Base-by-base conservation (phyloP, 192 early-diverging fungal genomes). In the Linnemannia exigua region DNA sequence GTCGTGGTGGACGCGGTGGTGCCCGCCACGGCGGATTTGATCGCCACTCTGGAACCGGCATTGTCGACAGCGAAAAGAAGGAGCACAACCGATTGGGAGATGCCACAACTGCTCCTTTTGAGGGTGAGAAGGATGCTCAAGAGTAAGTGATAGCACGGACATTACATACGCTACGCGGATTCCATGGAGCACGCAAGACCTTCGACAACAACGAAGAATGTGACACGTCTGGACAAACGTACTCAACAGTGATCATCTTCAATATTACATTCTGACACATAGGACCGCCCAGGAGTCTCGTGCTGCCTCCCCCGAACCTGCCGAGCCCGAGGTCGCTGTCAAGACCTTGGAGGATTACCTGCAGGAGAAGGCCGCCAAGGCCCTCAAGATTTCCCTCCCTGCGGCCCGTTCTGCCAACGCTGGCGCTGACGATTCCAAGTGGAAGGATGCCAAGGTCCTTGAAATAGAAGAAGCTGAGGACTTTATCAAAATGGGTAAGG, bases 291-390 rank as follows among this genome's bases (percentile, higher is more conserved):
- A 82, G 75, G 88, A 87, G 76, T 37, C 83, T 81, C 44, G 79
- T 90, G 79, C 88, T 79, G 83, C 74, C 35, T 74, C 77, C 31
- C 88, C 89, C 66, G 89, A 85, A 38, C 87, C 80, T n/a, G 91
- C 89, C 76, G 95, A 96, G 70, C 93, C 93, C 61, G 98, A 98
- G 87, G 96, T 95, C 70, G 87, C 87, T 20, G 91, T 94, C 87
- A 96, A 96, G 92, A 96, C 97, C 78, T 91, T 97, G 72, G 96
- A 97, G 46, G 94, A 99, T 75, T 99, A 94, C 91, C 82, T 95
- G 48, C 94, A 95, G 52, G 95, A 95, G 84, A 90, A 90, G 89
- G 93, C 92, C 52, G 84, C 87, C 77, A 95, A 94, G 88, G 80
- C 87, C 67, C 67, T 91, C 33, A 88, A 93, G 70, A 89, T 93